Evolutionary conservation across 192 early-diverging fungal species (phyloP).

Genomic region (Lobulomyces angularis): DNA sequence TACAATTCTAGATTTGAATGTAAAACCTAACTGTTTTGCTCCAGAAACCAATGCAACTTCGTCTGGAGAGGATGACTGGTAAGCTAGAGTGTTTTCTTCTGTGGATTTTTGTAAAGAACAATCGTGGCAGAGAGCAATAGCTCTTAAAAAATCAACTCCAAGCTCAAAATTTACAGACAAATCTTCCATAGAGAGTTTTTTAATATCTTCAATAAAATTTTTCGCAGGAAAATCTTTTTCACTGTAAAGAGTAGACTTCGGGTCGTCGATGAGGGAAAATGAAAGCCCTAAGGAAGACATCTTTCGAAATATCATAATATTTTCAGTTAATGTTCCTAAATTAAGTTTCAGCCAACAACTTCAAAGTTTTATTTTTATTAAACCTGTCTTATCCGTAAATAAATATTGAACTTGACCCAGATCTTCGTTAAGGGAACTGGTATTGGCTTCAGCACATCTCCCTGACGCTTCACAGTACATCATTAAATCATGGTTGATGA

Average conservation of each 20-base stretch:
- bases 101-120: conserved; percentile 35
- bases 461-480: conserved; percentile 66
- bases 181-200: no score
- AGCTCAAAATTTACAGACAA: no score
- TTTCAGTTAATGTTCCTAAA: conserved; percentile 69
- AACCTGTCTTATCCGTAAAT: conserved; percentile 47
- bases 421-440: conserved; percentile 76
- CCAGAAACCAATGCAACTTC: conserved; percentile 72
- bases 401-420: conserved; percentile 76
- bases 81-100: conserved; percentile 37
- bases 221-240: no score
- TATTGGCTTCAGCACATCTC: conserved; percentile 62
- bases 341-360: neutral
- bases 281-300: conserved; percentile 21
- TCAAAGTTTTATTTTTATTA: neutral
- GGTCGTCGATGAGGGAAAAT: conserved; percentile 5
- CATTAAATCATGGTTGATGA: conserved; percentile 63
- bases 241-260: no score
- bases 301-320: conserved; percentile 62
- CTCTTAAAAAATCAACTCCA: conserved; percentile 57
- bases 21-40: conserved; percentile 59
- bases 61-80: conserved; percentile 72
- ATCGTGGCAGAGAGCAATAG: conserved; percentile 73
- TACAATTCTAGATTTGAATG: conserved; percentile 10
- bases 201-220: no score